Conservation (phyloP, 805 yeast genomes). For the Kluyveromyces lactis region DNA sequence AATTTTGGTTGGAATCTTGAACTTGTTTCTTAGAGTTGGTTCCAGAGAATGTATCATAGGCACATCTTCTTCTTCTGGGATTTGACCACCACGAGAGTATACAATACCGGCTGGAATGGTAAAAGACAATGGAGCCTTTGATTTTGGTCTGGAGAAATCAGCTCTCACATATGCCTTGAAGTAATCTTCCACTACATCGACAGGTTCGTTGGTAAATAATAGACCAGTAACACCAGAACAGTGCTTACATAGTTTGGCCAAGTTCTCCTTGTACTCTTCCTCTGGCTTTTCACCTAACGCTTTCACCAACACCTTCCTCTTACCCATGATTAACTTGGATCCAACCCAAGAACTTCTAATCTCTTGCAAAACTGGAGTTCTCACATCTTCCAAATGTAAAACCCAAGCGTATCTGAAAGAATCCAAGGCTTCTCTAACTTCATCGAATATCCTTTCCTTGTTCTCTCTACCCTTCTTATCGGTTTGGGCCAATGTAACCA, state of each 20-base stretch:
- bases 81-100: conserved; percentile 92
- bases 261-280: conserved; percentile 82
- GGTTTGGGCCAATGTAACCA: conserved; percentile 90
- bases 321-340: conserved; percentile 81
- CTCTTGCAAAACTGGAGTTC: conserved; percentile 92
- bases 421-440: conserved; percentile 76
- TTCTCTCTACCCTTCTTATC: conserved; percentile 93
- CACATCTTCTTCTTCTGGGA: conserved; percentile 84
- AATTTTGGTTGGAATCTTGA: conserved; percentile 85
- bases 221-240: conserved; percentile 80
- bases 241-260: conserved; percentile 56
- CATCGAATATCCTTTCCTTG: conserved; percentile 86
- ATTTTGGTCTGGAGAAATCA: conserved; percentile 87
- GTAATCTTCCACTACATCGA: conserved; percentile 83
- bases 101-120: conserved; percentile 84
- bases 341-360: conserved; percentile 91
- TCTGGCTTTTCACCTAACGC: conserved; percentile 84
- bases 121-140: conserved; percentile 74
- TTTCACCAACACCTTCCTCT: conserved; percentile 85
- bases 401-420: conserved; percentile 75
- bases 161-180: conserved; percentile 68
- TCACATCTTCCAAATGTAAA: conserved; percentile 78
- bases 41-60: conserved; percentile 96
- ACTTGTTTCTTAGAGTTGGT: conserved; percentile 80
- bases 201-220: conserved; percentile 80